A percentile compares a stretch with the other conserved stretches of the same genome.
These are phyloP conservation scores for Sisymbrium altissimum DNA, from an alignment of 345 rosid genomes.

Conservation along the genomic window DNA sequence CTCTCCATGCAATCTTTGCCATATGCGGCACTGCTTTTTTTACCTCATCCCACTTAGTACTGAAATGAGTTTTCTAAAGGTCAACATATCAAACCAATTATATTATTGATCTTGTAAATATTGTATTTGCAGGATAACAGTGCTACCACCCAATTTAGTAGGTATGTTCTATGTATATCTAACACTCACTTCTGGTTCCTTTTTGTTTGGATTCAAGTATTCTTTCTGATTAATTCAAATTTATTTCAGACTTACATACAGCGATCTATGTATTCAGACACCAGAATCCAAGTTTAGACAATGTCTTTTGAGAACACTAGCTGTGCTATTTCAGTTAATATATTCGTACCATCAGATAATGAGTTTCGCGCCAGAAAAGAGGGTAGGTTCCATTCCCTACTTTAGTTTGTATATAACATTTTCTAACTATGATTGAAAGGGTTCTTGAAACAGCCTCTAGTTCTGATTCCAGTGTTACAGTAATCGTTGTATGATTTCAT, in stretches of 20 bases:
- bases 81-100: not conserved
- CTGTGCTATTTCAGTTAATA: slow-evolving; percentile 77
- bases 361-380: slow-evolving; percentile 62
- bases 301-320: slow-evolving; percentile 83
- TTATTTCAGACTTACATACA: slow-evolving; percentile 85
- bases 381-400: slow-evolving; percentile 45
- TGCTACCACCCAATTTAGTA: slow-evolving; percentile 53
- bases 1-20: not conserved
- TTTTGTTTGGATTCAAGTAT: slow-evolving; percentile 5
- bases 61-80: not conserved
- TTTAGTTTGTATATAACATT: slow-evolving; percentile 4
- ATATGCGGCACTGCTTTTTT: not conserved
- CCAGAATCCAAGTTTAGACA: slow-evolving; percentile 95
- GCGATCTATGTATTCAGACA: slow-evolving; percentile 92
- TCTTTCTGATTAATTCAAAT: slow-evolving; percentile 21
- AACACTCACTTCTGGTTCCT: slow-evolving; percentile 5
- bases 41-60: not conserved
- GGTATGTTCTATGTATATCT: slow-evolving; percentile 46
- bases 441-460: slow-evolving; percentile 11
- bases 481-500: slow-evolving; percentile 1
- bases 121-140: slow-evolving; percentile 63
- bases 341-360: slow-evolving; percentile 86
- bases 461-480: slow-evolving; percentile 2
- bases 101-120: slow-evolving; percentile 9
- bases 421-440: slow-evolving; percentile 5